Percentiles rank a stretch among this genome's conserved stretches.
These are phyloP conservation scores for Raphanus raphanistrum DNA, from an alignment of 345 rosid species.

Conservation along the genomic window DNA sequence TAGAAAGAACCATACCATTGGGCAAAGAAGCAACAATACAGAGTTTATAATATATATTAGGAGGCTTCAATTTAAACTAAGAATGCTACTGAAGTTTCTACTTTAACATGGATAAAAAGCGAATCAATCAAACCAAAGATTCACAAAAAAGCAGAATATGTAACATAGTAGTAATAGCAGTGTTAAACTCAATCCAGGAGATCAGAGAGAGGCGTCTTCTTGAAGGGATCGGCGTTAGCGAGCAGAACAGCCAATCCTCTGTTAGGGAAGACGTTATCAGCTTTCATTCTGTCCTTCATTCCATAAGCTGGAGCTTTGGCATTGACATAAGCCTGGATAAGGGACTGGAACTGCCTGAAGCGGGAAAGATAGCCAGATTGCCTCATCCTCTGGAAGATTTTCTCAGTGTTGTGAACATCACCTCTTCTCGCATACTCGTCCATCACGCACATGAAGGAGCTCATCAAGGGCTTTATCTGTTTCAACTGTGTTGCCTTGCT, in stretches of 20 bases:
- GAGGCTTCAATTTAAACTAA: neutral
- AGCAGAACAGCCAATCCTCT: slow-evolving; percentile 51
- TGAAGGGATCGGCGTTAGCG: slow-evolving; percentile 64
- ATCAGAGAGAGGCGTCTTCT: slow-evolving; percentile 68
- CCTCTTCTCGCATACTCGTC: slow-evolving; percentile 67
- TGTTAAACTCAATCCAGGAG: slow-evolving; percentile 53
- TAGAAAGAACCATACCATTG: neutral
- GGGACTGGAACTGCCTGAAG: slow-evolving; percentile 46
- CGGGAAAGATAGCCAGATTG: slow-evolving; percentile 67
- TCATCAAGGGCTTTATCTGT: slow-evolving; percentile 55
- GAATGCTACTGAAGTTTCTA: slow-evolving; percentile 8
- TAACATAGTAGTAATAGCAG: neutral
- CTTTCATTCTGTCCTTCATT: slow-evolving; percentile 79
- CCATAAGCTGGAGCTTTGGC: slow-evolving; percentile 85
- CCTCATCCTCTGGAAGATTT: slow-evolving; percentile 67
- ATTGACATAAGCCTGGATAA: slow-evolving; percentile 61
- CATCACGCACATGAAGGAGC: slow-evolving; percentile 64
- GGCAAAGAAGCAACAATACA: neutral
- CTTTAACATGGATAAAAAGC: slow-evolving; percentile 6
- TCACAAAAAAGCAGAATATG: neutral
- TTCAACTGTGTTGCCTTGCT: slow-evolving; percentile 55
- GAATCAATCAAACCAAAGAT: slow-evolving; percentile 15
- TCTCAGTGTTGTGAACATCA: slow-evolving; percentile 82
- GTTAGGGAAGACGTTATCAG: slow-evolving; percentile 73
- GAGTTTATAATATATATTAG: neutral